Base-by-base conservation (phyloP, 1,284 basidiomycete genomes). In the Schizopora paradoxa region DNA sequence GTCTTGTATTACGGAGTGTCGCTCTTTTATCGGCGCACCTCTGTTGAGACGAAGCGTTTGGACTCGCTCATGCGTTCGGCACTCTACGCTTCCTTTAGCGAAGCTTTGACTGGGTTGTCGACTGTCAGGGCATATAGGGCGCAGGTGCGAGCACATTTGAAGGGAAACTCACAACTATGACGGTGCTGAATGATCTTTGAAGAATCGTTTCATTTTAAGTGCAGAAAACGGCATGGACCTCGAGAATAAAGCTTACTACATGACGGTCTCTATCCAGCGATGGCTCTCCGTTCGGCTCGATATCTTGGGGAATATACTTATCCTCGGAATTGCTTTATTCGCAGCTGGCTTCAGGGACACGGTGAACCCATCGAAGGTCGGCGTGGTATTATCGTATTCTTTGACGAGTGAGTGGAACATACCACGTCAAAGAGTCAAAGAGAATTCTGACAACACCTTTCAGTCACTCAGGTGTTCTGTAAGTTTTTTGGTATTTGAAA, bases 81-180 rank as follows among this genome's bases (percentile, higher is more conserved):
- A 0, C 84, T 87, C 45, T 84, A 82, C 59, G 77, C 83, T 2
- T 83, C 85, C 44, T 91, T 91, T 56, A 76, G 76, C 5, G 90
- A 94, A 62, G 64, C 89, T 10, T 66, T 92, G 28, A 77, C 80
- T 47, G 88, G 89, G n/a, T 82, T 91, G 39, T 74, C 88, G 37
- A 83, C 86, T n/a, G 88, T 95, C 31, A 78, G 91, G 41, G 92
- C 91, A 0, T 96, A 92, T 65, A 85, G 85, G 8, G 86, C 82
- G 2, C 90, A 94, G 57, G 67, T 68, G 33, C 70, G 77, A n/a
- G 58, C 69, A 16, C 82, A 81, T 2, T 84, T 76, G 0, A 75
- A 79, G 72, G 81, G 79, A 22, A 5, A 53, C 43, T 35, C 18
- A 11, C 8, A 21, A 35, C 18, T 16, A 3, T 7, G 6, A 26